Evolutionary conservation across 768 basidiomycete species (phyloP), one percentile per base, ranked within the genome.

Genomic region (Psilocybe subaeruginosa): DNA sequence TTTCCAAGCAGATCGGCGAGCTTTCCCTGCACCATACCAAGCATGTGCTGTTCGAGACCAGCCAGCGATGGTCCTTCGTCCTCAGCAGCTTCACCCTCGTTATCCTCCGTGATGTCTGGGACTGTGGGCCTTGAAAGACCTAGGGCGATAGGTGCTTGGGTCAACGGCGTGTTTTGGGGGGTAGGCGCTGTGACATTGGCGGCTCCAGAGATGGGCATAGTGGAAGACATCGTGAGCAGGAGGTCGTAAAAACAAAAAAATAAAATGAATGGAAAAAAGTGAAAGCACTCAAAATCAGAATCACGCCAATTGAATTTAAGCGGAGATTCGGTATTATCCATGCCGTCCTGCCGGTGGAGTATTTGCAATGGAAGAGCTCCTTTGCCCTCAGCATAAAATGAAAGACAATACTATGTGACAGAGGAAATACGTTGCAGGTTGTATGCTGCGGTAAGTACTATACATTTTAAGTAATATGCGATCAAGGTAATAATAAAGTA

Each of bases 151-250:
- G 93, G 93, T 11, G 92, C 91, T 66, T 91, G 86, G 56, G 80
- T 87, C 63, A 94, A 78, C 9, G 95, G 95, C 3, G 95, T 97
- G 77, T 97, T 97, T 79, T 93, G 91, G 23, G 95, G 95, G 14
- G 95, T 97, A 7, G 95, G 94, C n/a, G 95, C 94, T 3, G 90
- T 88, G 27, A 88, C 78, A 75, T 85, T 85, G 58, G 61, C 59
- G 17, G 76, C 72, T 47, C 78, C 75, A 30, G 79, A 76, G 73
- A 92, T 91, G 68, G 87, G 84, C 56, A 92, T 74, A 71, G 80
- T 87, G 71, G 84, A 84, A 51, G 89, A 89, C 91, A 92, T 92
- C 57, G 56, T 68, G 43, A 29, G 54, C 48, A 35, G 27, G 19
- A 33, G 47, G 27, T 49, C 47, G 47, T 49, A 49, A 49, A 14